These are phyloP conservation scores for Stemphylium beticola DNA, from an alignment of 2,329 filamentous ascomycete species.

Conservation along the genomic window DNA sequence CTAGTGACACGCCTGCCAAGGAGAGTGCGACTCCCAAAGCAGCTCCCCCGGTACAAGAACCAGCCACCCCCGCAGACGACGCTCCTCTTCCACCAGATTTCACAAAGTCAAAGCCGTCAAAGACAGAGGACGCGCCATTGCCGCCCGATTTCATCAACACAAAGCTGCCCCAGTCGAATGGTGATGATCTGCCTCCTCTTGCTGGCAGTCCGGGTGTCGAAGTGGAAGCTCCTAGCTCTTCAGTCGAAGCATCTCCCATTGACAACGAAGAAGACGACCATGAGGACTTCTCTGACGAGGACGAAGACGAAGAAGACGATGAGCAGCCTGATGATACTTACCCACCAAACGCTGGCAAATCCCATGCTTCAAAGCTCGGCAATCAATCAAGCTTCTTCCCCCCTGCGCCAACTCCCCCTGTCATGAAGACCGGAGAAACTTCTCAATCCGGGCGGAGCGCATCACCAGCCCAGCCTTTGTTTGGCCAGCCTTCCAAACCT, in stretches of 20 bases:
- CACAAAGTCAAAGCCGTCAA: constrained; percentile 34
- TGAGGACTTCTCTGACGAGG: constrained; percentile 37
- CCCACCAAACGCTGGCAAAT: constrained; percentile 26
- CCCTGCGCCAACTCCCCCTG: constrained; percentile 43
- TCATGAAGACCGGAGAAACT: constrained; percentile 31
- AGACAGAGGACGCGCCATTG: constrained; percentile 42
- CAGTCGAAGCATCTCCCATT: constrained; percentile 40
- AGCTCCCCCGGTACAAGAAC: constrained; percentile 40
- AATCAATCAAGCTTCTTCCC: constrained; percentile 36
- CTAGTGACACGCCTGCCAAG: constrained; percentile 23
- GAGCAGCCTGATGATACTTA: constrained; percentile 53
- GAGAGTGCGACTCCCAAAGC: constrained; percentile 37
- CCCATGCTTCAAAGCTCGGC: constrained; percentile 25
- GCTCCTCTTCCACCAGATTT: constrained; percentile 49
- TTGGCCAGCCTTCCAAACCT: constrained; percentile 21
- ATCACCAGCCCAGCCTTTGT: constrained; percentile 28
- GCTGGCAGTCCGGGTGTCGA: constrained; percentile 57
- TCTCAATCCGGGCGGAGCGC: constrained; percentile 29
- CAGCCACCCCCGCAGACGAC: constrained; percentile 37
- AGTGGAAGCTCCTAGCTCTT: constrained; percentile 46
- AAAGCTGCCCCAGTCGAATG: constrained; percentile 35
- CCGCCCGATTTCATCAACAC: constrained; percentile 44
- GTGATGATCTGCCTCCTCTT: constrained; percentile 53
- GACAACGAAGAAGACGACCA: constrained; percentile 42
- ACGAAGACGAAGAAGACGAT: constrained; percentile 48